Evolutionary conservation across 2,329 filamentous ascomycete genomes (phyloP).

Genomic region (Allantophomopsis lycopodina): DNA sequence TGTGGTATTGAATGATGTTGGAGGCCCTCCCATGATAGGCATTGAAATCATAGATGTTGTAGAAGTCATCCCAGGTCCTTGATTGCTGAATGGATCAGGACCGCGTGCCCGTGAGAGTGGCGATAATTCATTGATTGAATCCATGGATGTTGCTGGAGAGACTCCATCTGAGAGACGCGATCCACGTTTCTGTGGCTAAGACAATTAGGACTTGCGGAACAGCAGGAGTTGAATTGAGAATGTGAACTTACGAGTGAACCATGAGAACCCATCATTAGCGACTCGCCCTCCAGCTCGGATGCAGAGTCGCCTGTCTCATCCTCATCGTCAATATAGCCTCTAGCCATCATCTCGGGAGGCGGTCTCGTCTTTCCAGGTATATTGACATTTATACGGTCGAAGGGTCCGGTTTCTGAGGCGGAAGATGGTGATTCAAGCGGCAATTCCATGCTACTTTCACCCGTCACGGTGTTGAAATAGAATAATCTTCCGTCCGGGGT

Average conservation of each 20-base stretch:
- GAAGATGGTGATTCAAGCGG: conserved; percentile 83
- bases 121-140: conserved; percentile 66
- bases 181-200: conserved; percentile 45
- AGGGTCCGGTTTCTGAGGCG: conserved; percentile 67
- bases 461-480: conserved; percentile 97
- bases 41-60: conserved; percentile 24
- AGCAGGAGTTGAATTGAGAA: too few species aligned
- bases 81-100: conserved; percentile 35
- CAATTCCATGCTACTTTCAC: conserved; percentile 86
- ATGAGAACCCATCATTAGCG: conserved; percentile 53
- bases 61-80: conserved; percentile 37
- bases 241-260: conserved; percentile 47
- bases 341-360: conserved; percentile 81
- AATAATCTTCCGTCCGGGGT: conserved; percentile 86
- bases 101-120: conserved; percentile 41
- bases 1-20: conserved; percentile 43
- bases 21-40: conserved; percentile 13
- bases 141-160: conserved; percentile 81
- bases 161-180: conserved; percentile 48
- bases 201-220: conserved; percentile 8
- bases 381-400: conserved; percentile 76
- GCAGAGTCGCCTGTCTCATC: conserved; percentile 77
- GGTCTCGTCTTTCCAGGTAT: conserved; percentile 84
- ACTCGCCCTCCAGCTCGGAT: conserved; percentile 71
- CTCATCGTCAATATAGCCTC: conserved; percentile 75